A percentile compares a stretch with the other conserved stretches of the same genome.
These are phyloP conservation scores for Penstemon barbatus DNA, from an alignment of 257 asterid genomes.

Conservation along the genomic window DNA sequence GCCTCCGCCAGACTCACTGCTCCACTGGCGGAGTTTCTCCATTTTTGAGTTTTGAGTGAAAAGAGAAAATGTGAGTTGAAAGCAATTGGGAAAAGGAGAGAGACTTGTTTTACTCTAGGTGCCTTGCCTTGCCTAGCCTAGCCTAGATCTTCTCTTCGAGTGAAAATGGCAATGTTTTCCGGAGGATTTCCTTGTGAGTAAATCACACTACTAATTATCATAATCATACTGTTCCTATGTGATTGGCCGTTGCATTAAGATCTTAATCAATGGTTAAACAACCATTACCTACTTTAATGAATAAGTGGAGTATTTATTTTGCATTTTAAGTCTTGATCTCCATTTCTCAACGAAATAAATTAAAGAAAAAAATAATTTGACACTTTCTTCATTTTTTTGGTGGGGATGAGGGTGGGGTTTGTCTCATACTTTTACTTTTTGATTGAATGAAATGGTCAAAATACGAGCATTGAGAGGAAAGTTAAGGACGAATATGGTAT, in stretches of 20 bases:
- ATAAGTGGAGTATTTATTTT: background rate
- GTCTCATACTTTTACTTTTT: too few relatives aligned
- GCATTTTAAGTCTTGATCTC: background rate
- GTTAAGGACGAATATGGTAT: too few relatives aligned
- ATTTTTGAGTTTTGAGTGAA: conserved; percentile 28
- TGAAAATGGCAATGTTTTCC: conserved; percentile 30
- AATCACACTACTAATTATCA: too few relatives aligned
- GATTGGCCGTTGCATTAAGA: conserved; percentile 9
- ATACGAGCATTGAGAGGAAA: too few relatives aligned
- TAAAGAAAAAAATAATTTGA: too few relatives aligned
- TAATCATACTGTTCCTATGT: background rate
- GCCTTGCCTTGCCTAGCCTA: background rate
- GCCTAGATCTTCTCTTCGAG: conserved; percentile 50
- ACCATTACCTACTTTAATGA: background rate
- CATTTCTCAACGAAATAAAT: too few relatives aligned
- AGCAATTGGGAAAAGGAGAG: conserved; percentile 24
- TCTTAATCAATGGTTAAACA: conserved; percentile 9
- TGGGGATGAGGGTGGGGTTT: too few relatives aligned
- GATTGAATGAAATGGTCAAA: too few relatives aligned
- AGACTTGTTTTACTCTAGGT: conserved; percentile 7
- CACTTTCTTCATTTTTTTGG: too few relatives aligned
- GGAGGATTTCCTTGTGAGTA: background rate
- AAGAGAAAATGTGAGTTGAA: conserved; percentile 32
- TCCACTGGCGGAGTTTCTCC: conserved; percentile 78
- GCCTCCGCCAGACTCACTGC: conserved; percentile 61